Evolutionary conservation across 805 yeast species (phyloP).

Genomic region (Candida khao-thaluensis): DNA sequence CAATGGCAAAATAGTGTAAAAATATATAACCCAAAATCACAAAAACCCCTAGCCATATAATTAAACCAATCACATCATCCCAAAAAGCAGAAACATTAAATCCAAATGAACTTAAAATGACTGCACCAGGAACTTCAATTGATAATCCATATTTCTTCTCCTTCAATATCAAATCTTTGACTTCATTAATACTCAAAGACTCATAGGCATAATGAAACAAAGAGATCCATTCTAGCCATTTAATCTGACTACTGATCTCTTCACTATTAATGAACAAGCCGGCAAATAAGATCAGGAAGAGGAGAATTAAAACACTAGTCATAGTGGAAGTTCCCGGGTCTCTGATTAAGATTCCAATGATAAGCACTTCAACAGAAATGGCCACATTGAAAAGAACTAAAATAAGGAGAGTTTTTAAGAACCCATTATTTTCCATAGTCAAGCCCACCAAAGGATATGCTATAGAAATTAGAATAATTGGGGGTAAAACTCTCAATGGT

Average conservation of each 20-base stretch:
- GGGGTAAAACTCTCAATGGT: constrained; percentile 94
- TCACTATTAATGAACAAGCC: constrained; percentile 91
- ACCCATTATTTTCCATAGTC: constrained; percentile 72
- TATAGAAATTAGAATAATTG: constrained; percentile 73
- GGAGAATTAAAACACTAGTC: constrained; percentile 76
- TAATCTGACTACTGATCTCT: constrained; percentile 48
- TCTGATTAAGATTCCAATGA: constrained; percentile 82
- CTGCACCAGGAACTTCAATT: constrained; percentile 97
- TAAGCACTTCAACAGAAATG: constrained; percentile 77
- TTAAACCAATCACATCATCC: constrained; percentile 62
- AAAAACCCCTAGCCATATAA: constrained; percentile 57
- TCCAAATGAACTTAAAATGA: constrained; percentile 92
- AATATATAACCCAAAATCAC: constrained; percentile 70
- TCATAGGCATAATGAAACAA: constrained; percentile 96
- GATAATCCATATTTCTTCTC: constrained; percentile 91
- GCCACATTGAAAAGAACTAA: constrained; percentile 83
- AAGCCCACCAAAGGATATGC: constrained; percentile 90
- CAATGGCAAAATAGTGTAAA: constrained; percentile 71
- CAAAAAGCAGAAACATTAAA: constrained; percentile 77
- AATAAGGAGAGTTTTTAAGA: constrained; percentile 64
- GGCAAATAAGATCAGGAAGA: constrained; percentile 87
- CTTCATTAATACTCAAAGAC: constrained; percentile 89
- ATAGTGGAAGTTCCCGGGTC: constrained; percentile 93
- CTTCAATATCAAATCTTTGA: constrained; percentile 73
- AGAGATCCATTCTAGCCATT: constrained; percentile 79